Conservation (phyloP, 2,329 filamentous ascomycete species). For the Sporothrix globosa region DNA sequence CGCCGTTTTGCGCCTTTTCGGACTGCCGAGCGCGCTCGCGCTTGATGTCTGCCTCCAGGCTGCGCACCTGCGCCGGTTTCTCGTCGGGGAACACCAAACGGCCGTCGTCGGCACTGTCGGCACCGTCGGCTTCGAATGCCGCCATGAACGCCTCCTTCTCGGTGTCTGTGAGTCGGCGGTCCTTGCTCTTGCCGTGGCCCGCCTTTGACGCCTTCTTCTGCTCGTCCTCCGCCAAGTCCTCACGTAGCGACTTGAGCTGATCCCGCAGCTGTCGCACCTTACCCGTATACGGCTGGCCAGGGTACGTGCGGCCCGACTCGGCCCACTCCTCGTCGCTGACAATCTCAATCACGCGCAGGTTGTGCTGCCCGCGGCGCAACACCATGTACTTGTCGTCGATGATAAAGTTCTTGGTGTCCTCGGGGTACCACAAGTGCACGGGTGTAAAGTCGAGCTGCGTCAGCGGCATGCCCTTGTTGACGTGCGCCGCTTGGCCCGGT, state of each 20-base stretch:
- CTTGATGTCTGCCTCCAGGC: conserved; percentile 38
- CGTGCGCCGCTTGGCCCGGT: conserved; percentile 42
- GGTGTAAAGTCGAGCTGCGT: conserved; percentile 63
- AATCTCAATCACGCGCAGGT: conserved; percentile 63
- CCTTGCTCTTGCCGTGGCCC: not conserved
- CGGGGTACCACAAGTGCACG: conserved; percentile 61
- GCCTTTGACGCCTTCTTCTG: conserved; percentile 1
- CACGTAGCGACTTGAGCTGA: conserved; percentile 43
- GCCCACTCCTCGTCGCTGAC: conserved; percentile 60
- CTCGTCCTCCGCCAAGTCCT: conserved; percentile 38
- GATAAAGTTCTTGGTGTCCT: conserved; percentile 62
- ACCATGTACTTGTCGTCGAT: conserved; percentile 63
- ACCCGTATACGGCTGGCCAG: conserved; percentile 57
- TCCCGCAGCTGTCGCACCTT: conserved; percentile 50
- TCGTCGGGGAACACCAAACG: conserved; percentile 39
- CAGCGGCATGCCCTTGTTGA: conserved; percentile 49
- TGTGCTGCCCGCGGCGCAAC: conserved; percentile 66
- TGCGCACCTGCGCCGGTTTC: conserved; percentile 35
- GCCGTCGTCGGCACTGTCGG: not conserved
- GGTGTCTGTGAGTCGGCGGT: not conserved
- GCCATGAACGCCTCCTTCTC: not conserved
- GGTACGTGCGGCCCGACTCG: conserved; percentile 54
- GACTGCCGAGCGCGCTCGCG: not conserved
- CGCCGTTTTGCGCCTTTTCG: not conserved
- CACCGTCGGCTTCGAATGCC: not conserved